phyloP scores from a whole-genome alignment of 345 rosid species.

The Aquilaria malaccensis region DNA sequence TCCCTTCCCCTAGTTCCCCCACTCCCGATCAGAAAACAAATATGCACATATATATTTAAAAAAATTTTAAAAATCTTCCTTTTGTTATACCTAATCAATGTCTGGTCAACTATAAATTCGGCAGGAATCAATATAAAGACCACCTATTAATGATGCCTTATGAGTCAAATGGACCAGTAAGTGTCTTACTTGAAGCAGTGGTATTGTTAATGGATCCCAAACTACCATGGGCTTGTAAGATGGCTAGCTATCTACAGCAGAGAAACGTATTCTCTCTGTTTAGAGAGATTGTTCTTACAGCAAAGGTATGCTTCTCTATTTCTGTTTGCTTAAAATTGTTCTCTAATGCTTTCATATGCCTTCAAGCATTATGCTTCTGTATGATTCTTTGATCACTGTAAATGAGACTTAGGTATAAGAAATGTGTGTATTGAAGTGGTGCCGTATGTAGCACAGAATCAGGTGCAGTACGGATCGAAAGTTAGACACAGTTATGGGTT shows the following conservation, averaged over 20 bases:
- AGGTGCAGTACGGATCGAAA: too few relatives aligned
- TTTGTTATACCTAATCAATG: neutral
- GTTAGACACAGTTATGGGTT: too few relatives aligned
- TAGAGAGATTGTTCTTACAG: slow-evolving; percentile 55
- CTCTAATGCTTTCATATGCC: slow-evolving; percentile 12
- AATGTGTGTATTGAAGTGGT: too few relatives aligned
- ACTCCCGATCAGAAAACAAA: too few relatives aligned
- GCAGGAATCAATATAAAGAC: slow-evolving; percentile 57
- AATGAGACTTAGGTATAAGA: too few relatives aligned
- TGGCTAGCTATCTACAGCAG: slow-evolving; percentile 53
- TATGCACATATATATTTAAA: neutral
- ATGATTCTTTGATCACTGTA: too few relatives aligned
- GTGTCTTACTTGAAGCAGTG: slow-evolving; percentile 62
- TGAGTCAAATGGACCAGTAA: slow-evolving; percentile 36
- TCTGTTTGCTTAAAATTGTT: slow-evolving; percentile 3
- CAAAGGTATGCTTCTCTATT: slow-evolving; percentile 43
- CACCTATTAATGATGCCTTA: slow-evolving; percentile 39
- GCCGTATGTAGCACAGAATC: too few relatives aligned
- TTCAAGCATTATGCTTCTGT: too few relatives aligned
- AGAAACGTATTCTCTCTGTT: slow-evolving; percentile 46
- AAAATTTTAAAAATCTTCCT: neutral
- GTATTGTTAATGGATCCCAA: slow-evolving; percentile 59
- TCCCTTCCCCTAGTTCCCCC: too few relatives aligned
- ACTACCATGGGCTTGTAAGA: slow-evolving; percentile 89
- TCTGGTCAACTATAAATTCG: slow-evolving; percentile 8